Conservation (phyloP, 139 green algal genomes). For the Chlorella vulgaris region DNA sequence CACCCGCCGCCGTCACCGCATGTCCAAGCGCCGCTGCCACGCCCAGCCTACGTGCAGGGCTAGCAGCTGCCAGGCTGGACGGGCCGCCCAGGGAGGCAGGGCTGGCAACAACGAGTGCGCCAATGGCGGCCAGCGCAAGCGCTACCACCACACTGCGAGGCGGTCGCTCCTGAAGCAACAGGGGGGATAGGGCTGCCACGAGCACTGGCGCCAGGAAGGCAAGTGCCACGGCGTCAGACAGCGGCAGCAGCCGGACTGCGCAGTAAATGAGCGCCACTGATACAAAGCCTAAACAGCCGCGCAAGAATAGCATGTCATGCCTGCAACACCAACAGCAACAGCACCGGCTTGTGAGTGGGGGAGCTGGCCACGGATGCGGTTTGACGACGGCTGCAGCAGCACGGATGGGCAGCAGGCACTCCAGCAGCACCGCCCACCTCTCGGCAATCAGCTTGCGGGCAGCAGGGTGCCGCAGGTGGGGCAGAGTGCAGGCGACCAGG, state of each 20-base stretch:
- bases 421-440: background rate
- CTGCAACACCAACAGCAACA: too few relatives aligned
- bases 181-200: background rate
- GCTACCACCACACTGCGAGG: background rate
- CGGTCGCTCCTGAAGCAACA: slow-evolving; percentile 14
- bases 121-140: background rate
- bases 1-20: background rate
- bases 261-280: background rate
- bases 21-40: slow-evolving; percentile 11
- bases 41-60: background rate
- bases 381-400: background rate
- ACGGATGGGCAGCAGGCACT: background rate
- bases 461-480: background rate
- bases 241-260: slow-evolving; percentile 5
- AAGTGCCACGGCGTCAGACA: background rate
- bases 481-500: background rate
- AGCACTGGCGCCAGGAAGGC: slow-evolving; percentile 12
- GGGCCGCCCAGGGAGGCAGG: background rate
- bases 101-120: background rate
- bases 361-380: background rate
- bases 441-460: slow-evolving; percentile 5
- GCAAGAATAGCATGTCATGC: slow-evolving; percentile 2
- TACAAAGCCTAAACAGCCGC: slow-evolving; percentile 3
- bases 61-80: background rate
- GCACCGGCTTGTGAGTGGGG: too few relatives aligned